phyloP scores from a whole-genome alignment of 495 filamentous ascomycete species.

The Penicillium subrubescens region DNA sequence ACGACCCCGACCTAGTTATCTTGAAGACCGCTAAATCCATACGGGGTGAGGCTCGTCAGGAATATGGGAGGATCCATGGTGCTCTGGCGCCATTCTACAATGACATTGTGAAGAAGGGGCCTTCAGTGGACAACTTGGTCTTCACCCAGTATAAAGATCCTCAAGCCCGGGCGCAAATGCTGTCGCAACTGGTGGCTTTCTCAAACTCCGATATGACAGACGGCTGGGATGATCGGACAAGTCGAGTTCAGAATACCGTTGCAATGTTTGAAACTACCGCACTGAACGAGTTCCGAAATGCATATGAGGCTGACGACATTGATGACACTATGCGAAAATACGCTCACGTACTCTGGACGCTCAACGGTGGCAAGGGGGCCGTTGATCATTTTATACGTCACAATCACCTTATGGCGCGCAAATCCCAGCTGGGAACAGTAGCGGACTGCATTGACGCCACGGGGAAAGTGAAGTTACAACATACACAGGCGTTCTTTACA shows the following conservation, averaged over 20 bases:
- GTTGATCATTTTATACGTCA: conserved; percentile 86
- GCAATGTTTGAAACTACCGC: conserved; percentile 90
- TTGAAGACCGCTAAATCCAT: conserved; percentile 73
- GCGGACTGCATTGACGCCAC: conserved; percentile 78
- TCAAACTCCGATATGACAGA: conserved; percentile 75
- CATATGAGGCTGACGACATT: conserved; percentile 85
- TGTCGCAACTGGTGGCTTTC: conserved; percentile 78
- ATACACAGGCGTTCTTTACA: conserved; percentile 80
- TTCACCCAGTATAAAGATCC: conserved; percentile 87
- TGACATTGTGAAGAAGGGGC: conserved; percentile 71
- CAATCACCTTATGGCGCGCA: conserved; percentile 77
- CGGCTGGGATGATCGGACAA: conserved; percentile 70
- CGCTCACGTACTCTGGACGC: conserved; percentile 75
- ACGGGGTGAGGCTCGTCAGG: conserved; percentile 80
- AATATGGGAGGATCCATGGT: conserved; percentile 89
- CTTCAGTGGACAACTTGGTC: conserved; percentile 77
- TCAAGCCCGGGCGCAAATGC: conserved; percentile 82
- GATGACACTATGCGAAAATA: conserved; percentile 87
- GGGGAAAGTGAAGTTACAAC: conserved; percentile 66
- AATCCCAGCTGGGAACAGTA: conserved; percentile 71
- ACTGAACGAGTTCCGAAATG: conserved; percentile 86
- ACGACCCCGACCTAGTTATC: conserved; percentile 60
- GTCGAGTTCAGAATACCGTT: conserved; percentile 71
- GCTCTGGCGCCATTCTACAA: conserved; percentile 86
- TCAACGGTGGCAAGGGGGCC: conserved; percentile 80